Base-by-base conservation (phyloP, 257 asterid genomes). In the Haberlea rhodopensis region DNA sequence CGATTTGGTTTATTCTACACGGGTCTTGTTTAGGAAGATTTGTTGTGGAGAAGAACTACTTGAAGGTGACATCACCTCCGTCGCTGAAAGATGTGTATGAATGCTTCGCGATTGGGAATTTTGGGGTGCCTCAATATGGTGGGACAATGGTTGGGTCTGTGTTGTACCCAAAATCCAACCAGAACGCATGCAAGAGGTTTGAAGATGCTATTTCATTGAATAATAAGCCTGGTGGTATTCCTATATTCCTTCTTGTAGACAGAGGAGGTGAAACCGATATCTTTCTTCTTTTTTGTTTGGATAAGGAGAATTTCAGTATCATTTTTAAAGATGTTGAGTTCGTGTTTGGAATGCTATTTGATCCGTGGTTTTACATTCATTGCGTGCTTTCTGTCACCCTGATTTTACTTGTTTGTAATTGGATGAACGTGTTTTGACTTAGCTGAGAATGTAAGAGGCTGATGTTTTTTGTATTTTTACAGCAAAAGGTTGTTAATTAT, bases 61-160 rank as follows among this genome's bases (percentile, higher is more conserved):
- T 92, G 87, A 89, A 80, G 77, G 82, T 92, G 45, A 81, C 98
- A 1, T 82, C 96, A 4, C 98, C 98, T 1, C 84, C 73, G 9
- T 75, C 91, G 1, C 61, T 92, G 51, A 92, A 75, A 67, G 86
- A 74, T 59, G 89, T 82, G 31, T 79, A 89, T 57, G 97, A 89
- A 68, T 84, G 94, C n/a, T n/a, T n/a, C 61, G 96, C 97, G 45
- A 92, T 92, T 78, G 98, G 98, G 81, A 89, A 92, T 81, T 92
- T 92, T 72, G 97, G 98, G 69, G 89, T 92, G 55, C 97, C 98
- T 58, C 82, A 87, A 49, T 92, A 92, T 69, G 98, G 98, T 52
- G 98, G 98, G 34, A 84, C 96, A 6, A 40, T 92, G 91, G 73
- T 75, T 62, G 98, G 98, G 26, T 77, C 77, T 8, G 95, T 89